These are phyloP conservation scores for Penicillium sp. DNA, from an alignment of 2,329 filamentous ascomycete genomes.

Conservation along the genomic window DNA sequence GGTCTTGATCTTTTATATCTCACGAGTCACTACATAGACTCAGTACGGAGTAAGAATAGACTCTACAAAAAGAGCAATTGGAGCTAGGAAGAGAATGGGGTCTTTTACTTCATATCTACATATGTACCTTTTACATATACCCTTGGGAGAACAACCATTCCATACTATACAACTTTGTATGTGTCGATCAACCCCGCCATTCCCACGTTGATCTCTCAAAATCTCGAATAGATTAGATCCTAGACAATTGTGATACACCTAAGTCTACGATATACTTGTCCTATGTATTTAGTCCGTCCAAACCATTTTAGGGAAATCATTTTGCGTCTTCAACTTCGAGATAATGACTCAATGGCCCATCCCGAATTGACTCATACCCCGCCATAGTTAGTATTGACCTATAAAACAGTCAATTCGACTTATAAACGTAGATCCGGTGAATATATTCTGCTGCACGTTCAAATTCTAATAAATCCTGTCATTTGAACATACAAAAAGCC, in stretches of 20 bases:
- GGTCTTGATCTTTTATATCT: not conserved
- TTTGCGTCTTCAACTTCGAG: not conserved
- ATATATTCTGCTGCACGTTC: not conserved
- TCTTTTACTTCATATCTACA: not conserved
- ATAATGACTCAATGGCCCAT: not conserved
- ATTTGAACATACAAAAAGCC: not conserved
- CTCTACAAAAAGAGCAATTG: not conserved
- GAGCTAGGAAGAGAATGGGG: no score
- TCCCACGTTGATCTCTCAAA: not conserved
- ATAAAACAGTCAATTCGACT: conserved; percentile 3
- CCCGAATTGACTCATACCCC: conserved; percentile 20
- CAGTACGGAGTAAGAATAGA: not conserved
- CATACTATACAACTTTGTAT: not conserved
- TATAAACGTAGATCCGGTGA: conserved; percentile 8
- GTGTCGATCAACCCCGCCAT: not conserved
- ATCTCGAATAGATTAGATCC: not conserved
- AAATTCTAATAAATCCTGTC: not conserved
- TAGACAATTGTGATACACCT: not conserved
- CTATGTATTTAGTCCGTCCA: not conserved
- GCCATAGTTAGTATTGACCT: conserved; percentile 13
- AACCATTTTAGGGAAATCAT: not conserved
- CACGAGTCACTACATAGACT: no score
- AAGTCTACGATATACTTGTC: not conserved
- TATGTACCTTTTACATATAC: no score
- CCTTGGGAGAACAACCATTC: not conserved